Percentiles rank a stretch among this genome's conserved stretches.
Conservation (phyloP, 257 asterid genomes). For the Primulina tabacum region DNA sequence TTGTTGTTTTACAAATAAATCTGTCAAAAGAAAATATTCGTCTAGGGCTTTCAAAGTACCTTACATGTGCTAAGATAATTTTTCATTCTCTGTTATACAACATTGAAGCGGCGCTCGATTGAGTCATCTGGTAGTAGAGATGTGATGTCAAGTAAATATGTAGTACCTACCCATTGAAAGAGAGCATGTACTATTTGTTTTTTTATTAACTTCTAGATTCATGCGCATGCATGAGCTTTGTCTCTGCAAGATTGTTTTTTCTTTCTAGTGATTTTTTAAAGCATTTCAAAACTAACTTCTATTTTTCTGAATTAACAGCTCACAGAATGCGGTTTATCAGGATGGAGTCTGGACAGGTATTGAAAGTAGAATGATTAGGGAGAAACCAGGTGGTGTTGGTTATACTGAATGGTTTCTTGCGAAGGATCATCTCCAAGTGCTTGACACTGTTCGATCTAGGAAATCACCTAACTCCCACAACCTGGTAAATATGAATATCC, state of each 20-base stretch:
- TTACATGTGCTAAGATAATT: neutral
- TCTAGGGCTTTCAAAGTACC: neutral
- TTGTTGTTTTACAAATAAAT: neutral
- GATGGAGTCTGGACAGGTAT: slow-evolving; percentile 54
- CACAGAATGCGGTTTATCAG: slow-evolving; percentile 45
- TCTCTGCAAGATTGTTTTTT: neutral
- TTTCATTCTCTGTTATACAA: neutral
- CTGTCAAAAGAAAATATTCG: neutral
- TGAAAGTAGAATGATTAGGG: slow-evolving; percentile 44
- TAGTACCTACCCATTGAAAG: neutral
- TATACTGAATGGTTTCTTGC: slow-evolving; percentile 74
- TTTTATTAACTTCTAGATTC: neutral
- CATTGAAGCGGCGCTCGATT: neutral
- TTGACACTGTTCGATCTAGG: slow-evolving; percentile 80
- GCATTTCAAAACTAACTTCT: slow-evolving; percentile 2
- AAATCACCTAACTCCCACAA: slow-evolving; percentile 57
- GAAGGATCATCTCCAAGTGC: slow-evolving; percentile 75
- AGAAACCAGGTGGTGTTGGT: slow-evolving; percentile 46
- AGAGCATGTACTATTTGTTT: neutral
- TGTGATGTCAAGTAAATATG: neutral
- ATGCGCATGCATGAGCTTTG: neutral
- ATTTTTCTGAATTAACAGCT: slow-evolving; percentile 42
- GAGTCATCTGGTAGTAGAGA: neutral
- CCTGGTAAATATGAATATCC: slow-evolving; percentile 65
- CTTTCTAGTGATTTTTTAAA: neutral